Percentiles rank a stretch among this genome's conserved stretches.
phyloP scores from a whole-genome alignment of 108 stramenopile genomes.

The Conticribra weissflogii region DNA sequence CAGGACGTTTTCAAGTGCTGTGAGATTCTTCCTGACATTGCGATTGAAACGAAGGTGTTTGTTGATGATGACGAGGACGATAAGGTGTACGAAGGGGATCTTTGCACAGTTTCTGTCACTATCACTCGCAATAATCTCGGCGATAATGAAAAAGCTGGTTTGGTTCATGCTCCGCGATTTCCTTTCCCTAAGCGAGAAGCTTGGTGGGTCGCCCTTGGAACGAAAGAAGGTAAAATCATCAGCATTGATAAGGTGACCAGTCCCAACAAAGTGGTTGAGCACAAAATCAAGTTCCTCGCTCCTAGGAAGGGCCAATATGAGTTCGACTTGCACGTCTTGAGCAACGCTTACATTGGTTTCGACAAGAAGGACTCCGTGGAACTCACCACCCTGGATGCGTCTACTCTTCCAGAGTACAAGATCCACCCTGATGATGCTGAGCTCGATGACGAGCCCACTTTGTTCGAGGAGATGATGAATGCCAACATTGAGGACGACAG shows the following conservation, averaged over 20 bases:
- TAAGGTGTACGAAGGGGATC: slow-evolving; percentile 94
- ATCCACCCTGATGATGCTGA: slow-evolving; percentile 97
- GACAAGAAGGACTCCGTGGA: slow-evolving; percentile 77
- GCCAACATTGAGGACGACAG: slow-evolving; percentile 89
- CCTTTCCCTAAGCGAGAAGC: slow-evolving; percentile 91
- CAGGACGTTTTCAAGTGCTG: slow-evolving; percentile 82
- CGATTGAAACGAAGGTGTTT: slow-evolving; percentile 82
- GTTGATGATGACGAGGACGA: slow-evolving; percentile 97
- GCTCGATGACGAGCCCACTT: slow-evolving; percentile 97
- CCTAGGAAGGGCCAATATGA: slow-evolving; percentile 88
- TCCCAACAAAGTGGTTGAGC: slow-evolving; percentile 69
- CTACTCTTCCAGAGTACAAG: slow-evolving; percentile 91
- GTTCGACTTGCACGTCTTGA: slow-evolving; percentile 90
- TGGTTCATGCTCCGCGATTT: slow-evolving; percentile 93
- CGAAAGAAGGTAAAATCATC: slow-evolving; percentile 92
- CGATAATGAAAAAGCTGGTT: slow-evolving; percentile 85
- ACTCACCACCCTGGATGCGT: slow-evolving; percentile 86
- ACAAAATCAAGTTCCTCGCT: slow-evolving; percentile 96
- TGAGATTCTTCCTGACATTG: slow-evolving; percentile 83
- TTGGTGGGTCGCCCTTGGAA: slow-evolving; percentile 96
- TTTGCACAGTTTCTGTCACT: slow-evolving; percentile 91
- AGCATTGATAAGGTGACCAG: slow-evolving; percentile 88
- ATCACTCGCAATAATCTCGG: slow-evolving; percentile 90
- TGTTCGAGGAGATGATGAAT: slow-evolving; percentile 97
- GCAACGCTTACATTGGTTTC: slow-evolving; percentile 94